These are phyloP conservation scores for Monoraphidium neglectum DNA, from an alignment of 139 green algal species.

Conservation along the genomic window DNA sequence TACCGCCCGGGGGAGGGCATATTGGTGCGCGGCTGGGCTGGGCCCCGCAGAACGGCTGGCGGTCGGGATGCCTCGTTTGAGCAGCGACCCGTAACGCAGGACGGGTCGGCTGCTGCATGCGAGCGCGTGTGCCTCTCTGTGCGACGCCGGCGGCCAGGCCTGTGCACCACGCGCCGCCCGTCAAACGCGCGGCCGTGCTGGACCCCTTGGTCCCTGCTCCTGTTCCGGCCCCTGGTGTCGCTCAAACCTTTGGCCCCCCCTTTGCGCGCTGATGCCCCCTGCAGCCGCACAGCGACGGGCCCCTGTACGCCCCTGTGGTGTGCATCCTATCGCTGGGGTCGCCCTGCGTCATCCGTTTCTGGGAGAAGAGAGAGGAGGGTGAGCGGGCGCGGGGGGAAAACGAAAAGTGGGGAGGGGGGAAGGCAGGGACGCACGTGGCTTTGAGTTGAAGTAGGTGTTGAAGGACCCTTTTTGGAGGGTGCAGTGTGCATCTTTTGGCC, in stretches of 20 bases:
- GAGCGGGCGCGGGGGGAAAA: background rate
- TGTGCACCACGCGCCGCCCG: background rate
- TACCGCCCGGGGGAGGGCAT: slow-evolving; percentile 73
- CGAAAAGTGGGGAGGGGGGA: background rate
- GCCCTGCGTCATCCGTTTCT: slow-evolving; percentile 66
- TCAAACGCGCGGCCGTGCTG: background rate
- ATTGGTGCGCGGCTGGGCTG: slow-evolving; percentile 36
- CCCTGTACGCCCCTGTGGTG: slow-evolving; percentile 57
- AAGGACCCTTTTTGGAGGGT: background rate
- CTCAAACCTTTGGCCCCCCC: background rate
- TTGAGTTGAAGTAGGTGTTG: background rate
- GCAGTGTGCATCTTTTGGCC: background rate
- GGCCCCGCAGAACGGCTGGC: background rate
- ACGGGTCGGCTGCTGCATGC: no score
- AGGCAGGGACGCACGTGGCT: background rate
- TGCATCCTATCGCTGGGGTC: slow-evolving; percentile 60
- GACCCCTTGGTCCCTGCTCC: background rate
- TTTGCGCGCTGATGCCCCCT: background rate
- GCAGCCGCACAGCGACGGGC: slow-evolving; percentile 68
- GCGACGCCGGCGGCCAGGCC: no score
- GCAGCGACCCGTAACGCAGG: background rate
- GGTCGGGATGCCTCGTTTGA: background rate
- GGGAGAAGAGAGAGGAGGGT: slow-evolving; percentile 43
- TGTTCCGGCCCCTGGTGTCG: background rate
- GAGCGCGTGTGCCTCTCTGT: background rate